Evolutionary conservation across 73 alveolate genomes (phyloP), one percentile per base, ranked within the genome.

Genomic region (Paramecium caudatum): DNA sequence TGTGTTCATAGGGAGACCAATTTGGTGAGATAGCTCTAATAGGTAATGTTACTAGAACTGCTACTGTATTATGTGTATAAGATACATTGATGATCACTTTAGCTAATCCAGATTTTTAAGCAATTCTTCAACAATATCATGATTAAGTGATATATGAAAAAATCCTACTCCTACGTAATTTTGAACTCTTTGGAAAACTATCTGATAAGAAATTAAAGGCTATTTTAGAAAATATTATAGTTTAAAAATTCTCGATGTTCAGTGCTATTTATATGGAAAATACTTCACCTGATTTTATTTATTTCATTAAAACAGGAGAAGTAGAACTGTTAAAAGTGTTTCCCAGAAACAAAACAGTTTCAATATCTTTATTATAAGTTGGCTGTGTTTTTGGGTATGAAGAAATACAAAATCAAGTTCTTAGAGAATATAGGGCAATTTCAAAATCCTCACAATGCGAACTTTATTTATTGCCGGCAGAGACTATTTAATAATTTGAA

Each of bases 361-460:
- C 88, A n/a, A 74, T 74, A 21, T 8, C 88, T 2, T 41, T 74
- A 41, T 41, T 74, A 15, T 74, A 37, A 74, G 65, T 74, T 3
- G 88, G 88, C 15, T 37, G 88, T 45, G 68, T 43, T 6, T 74
- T 74, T 74, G 88, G 88, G 19, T 25, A 74, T 39, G 88, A 74
- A 74, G 88, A 74, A 74, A 47, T 74, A 9, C 6, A 15, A 17
- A 3, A 36, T 17, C 7, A 30, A 12, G 19, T 27, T 3, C 43
- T 30, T 2, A 37, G 88, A 74, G 88, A 74, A 41, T 74, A 74
- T 13, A 74, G 88, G 55, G 88, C 88, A 36, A 45, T 74, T 0
- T 37, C 88, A 5, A 74, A 74, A 41, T 74, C 88, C 6, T 39
- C 62, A 16, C 32, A 45, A 17, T 74, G 88, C 17, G 88, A 74